A percentile compares a stretch with the other conserved stretches of the same genome.
These are phyloP conservation scores for Cryptosporidium tyzzeri DNA, from an alignment of 169 alveolate species.

Conservation along the genomic window DNA sequence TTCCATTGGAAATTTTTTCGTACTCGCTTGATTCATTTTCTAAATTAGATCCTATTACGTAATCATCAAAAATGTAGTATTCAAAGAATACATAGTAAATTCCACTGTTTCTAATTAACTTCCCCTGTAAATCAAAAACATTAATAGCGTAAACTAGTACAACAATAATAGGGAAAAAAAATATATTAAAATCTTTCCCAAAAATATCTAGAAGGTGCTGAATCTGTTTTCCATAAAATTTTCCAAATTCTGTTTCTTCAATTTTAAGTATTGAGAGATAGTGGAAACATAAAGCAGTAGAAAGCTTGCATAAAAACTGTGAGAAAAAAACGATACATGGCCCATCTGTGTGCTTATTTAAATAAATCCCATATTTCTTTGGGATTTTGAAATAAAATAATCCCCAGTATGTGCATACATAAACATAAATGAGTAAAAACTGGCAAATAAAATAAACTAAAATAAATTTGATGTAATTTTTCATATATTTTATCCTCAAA, in stretches of 20 bases:
- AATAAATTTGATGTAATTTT: neutral
- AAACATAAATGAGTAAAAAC: conserved; percentile 15
- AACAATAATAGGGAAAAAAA: conserved; percentile 35
- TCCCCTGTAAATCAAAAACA: conserved; percentile 17
- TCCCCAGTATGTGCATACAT: conserved; percentile 36
- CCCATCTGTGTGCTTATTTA: conserved; percentile 38
- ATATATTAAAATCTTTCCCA: conserved; percentile 31
- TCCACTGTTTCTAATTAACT: conserved; percentile 24
- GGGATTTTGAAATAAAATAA: conserved; percentile 32
- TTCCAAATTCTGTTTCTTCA: conserved; percentile 21
- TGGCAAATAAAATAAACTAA: conserved; percentile 13
- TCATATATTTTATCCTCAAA: neutral
- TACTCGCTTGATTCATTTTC: neutral
- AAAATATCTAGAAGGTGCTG: conserved; percentile 22
- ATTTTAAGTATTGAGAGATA: conserved; percentile 29
- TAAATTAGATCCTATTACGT: neutral
- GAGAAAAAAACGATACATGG: conserved; percentile 44
- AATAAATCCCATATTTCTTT: conserved; percentile 70
- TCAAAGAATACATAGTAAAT: conserved; percentile 36
- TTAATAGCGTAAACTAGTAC: conserved; percentile 12
- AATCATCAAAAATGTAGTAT: conserved; percentile 28
- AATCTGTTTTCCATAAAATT: conserved; percentile 32
- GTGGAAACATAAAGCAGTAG: conserved; percentile 52
- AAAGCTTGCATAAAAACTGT: conserved; percentile 20
- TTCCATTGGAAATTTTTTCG: conserved; percentile 28